phyloP scores from a whole-genome alignment of 805 yeast species.

The Kregervanrija delftensis region DNA sequence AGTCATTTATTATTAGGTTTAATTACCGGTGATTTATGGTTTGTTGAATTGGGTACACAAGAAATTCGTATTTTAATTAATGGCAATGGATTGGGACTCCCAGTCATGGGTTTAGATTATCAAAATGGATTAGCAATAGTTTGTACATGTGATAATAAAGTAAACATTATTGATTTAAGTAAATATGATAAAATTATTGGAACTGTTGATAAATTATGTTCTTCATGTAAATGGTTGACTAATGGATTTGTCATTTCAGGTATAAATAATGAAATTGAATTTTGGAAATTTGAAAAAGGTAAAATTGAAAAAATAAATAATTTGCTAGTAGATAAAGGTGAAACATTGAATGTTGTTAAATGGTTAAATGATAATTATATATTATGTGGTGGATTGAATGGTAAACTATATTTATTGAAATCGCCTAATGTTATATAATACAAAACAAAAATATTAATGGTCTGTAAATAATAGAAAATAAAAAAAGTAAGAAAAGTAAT shows the following conservation, averaged over 20 bases:
- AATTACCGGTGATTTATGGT: constrained; percentile 16
- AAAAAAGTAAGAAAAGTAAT: background rate
- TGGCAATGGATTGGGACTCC: no score
- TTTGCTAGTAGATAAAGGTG: no score
- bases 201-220: no score
- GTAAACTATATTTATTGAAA: constrained; percentile 13
- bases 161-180: constrained; percentile 3
- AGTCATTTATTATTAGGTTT: constrained; percentile 18
- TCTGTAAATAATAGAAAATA: background rate
- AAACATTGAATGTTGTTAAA: constrained; percentile 8
- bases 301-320: no score
- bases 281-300: no score
- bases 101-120: no score
- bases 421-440: background rate
- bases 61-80: background rate
- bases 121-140: constrained; percentile 1
- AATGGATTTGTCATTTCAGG: no score
- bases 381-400: constrained; percentile 18
- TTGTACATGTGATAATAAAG: background rate
- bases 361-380: constrained; percentile 9
- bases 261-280: no score
- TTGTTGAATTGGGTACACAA: constrained; percentile 1
- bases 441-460: background rate
- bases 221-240: no score
- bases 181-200: no score